phyloP scores from a whole-genome alignment of 208 protist genomes.

The Leishmania mexicana region DNA sequence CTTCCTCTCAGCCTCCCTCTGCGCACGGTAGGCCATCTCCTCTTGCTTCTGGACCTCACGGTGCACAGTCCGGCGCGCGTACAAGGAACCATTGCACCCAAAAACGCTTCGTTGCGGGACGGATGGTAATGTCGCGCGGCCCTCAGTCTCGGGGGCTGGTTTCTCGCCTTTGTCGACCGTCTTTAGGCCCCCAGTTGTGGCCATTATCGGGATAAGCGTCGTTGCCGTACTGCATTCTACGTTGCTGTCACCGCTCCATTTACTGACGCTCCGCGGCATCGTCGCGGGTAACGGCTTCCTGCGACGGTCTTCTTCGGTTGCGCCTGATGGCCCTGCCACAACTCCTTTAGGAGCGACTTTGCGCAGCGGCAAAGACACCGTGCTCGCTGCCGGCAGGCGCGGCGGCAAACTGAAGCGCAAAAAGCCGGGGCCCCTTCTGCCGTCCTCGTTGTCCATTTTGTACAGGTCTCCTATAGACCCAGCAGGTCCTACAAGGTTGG shows the following conservation, averaged over 20 bases:
- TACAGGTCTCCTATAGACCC: constrained; percentile 16
- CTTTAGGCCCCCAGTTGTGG: neutral
- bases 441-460: neutral
- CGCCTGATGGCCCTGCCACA: neutral
- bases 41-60: constrained; percentile 16
- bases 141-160: neutral
- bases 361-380: neutral
- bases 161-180: neutral
- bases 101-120: constrained; percentile 9
- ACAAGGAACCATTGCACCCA: neutral
- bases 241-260: neutral
- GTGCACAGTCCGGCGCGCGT: neutral
- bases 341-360: neutral
- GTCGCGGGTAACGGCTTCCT: neutral
- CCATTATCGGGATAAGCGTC: neutral
- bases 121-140: neutral
- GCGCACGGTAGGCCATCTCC: constrained; percentile 23
- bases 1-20: constrained; percentile 6
- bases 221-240: neutral
- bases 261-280: neutral
- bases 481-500: constrained; percentile 7
- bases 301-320: neutral
- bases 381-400: neutral
- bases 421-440: constrained; percentile 9
- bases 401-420: constrained; percentile 24